Evolutionary conservation across 2,329 filamentous ascomycete species (phyloP), one percentile per base, ranked within the genome.

Genomic region (Coleophoma crateriformis): DNA sequence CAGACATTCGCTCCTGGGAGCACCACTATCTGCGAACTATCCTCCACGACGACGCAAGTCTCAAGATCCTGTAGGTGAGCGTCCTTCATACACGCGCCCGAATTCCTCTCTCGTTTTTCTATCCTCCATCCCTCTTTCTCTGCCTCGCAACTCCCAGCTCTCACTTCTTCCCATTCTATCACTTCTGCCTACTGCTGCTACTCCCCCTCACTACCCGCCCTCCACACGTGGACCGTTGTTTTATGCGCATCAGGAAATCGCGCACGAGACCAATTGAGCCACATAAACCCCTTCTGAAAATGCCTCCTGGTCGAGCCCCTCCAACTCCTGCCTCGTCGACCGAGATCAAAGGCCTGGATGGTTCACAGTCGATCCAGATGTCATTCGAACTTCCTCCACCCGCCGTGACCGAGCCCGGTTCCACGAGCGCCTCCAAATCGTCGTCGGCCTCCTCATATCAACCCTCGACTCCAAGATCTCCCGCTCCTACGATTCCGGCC

Each of bases 241-340:
- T 27, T 38, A 14, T 38, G 27, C 46, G 34, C n/a, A 22, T 11
- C 8, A 17, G 22, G 34, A 33, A 40, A 50, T 35, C 38, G 45
- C 47, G 48, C 37, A 19, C 47, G n/a, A 33, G 20, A 19, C 48
- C 48, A 38, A 19, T 13, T 40, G 37, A 17, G 20, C 15, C 20
- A 37, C 46, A 22, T 45, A 46, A 38, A 34, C 38, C 22, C 34
- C 42, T 11, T 33, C n/a, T 27, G 46, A 66, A 54, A 55, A 90
- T 90, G 87, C 81, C 85, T 65, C 82, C 78, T 51, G 75, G 79
- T 41, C 74, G 72, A 49, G 74, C 84, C 48, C 88, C 86, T 41
- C 88, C 85, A 40, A 95, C 89, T 45, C 90, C 89, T 38, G 84
- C 82, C 47, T 87, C 88, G 11, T 92, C 88, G 33, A 86, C 86